These are phyloP conservation scores for Cryptosporidium xiaoi DNA, from an alignment of 169 alveolate genomes.

Conservation along the genomic window DNA sequence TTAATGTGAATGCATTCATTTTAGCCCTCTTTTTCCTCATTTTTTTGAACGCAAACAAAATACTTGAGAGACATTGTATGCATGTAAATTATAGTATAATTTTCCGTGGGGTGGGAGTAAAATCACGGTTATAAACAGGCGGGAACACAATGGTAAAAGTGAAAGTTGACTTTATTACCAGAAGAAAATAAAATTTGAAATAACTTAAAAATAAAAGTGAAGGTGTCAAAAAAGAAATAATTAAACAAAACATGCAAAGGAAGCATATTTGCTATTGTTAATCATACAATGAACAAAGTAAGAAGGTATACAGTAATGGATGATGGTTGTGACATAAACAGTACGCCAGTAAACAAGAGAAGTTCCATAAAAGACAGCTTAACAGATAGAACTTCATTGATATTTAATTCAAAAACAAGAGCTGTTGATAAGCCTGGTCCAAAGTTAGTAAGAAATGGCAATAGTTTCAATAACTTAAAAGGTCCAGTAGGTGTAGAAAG, in stretches of 20 bases:
- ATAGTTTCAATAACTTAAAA: background rate
- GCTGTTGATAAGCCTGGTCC: conserved; percentile 45
- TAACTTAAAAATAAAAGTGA: too few relatives aligned
- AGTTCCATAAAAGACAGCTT: background rate
- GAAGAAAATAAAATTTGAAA: background rate
- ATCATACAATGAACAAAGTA: too few relatives aligned
- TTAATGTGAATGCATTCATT: too few relatives aligned
- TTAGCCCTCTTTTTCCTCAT: too few relatives aligned
- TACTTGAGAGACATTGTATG: conserved; percentile 51
- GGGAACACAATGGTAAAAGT: conserved; percentile 21
- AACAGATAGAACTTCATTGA: background rate
- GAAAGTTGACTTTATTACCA: background rate
- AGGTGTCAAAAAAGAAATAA: too few relatives aligned
- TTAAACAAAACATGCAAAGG: too few relatives aligned
- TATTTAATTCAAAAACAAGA: conserved; percentile 13
- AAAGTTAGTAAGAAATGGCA: background rate
- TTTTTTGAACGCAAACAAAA: too few relatives aligned
- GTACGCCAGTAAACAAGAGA: conserved; percentile 6
- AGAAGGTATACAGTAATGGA: background rate
- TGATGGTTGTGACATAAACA: background rate
- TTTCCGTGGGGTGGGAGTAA: conserved; percentile 9
- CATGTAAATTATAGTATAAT: conserved; percentile 28
- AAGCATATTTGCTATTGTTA: too few relatives aligned
- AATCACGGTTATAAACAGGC: conserved; percentile 10
- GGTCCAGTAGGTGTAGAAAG: conserved; percentile 24